phyloP scores from a whole-genome alignment of 2,329 filamentous ascomycete species.

The Trichoderma harzianum region DNA sequence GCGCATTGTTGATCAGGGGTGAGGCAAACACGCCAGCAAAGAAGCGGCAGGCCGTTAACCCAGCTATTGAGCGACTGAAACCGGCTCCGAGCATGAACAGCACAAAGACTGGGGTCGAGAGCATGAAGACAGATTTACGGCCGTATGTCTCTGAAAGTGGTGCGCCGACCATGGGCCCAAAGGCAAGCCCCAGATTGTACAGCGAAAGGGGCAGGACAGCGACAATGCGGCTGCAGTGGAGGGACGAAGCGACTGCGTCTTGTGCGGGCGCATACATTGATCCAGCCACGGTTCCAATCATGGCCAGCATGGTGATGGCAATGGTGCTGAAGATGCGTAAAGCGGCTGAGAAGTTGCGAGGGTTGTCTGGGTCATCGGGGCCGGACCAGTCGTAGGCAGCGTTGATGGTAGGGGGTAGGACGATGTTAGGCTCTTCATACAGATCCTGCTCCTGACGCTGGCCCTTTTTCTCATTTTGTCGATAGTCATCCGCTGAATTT shows the following conservation, averaged over 20 bases:
- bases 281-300: constrained; percentile 38
- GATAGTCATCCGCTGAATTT: not conserved
- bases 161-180: constrained; percentile 67
- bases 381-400: constrained; percentile 29
- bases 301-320: constrained; percentile 67
- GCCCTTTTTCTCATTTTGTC: not conserved
- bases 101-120: constrained; percentile 61
- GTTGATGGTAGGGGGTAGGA: constrained; percentile 26
- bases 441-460: constrained; percentile 17
- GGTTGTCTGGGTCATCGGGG: constrained; percentile 68
- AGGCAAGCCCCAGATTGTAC: constrained; percentile 29
- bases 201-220: constrained; percentile 28
- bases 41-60: constrained; percentile 69
- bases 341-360: constrained; percentile 74
- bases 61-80: constrained; percentile 65
- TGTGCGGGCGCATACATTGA: constrained; percentile 34
- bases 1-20: constrained; percentile 59
- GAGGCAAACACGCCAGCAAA: constrained; percentile 61
- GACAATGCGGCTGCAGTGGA: constrained; percentile 22
- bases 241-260: constrained; percentile 22
- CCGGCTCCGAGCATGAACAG: constrained; percentile 72
- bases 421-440: constrained; percentile 6
- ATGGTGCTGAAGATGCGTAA: constrained; percentile 78
- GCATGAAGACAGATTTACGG: constrained; percentile 40
- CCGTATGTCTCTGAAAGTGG: constrained; percentile 72